Evolutionary conservation across 2,329 filamentous ascomycete species (phyloP), one percentile per base, ranked within the genome.

Genomic region (Paramyrothecium sp.): DNA sequence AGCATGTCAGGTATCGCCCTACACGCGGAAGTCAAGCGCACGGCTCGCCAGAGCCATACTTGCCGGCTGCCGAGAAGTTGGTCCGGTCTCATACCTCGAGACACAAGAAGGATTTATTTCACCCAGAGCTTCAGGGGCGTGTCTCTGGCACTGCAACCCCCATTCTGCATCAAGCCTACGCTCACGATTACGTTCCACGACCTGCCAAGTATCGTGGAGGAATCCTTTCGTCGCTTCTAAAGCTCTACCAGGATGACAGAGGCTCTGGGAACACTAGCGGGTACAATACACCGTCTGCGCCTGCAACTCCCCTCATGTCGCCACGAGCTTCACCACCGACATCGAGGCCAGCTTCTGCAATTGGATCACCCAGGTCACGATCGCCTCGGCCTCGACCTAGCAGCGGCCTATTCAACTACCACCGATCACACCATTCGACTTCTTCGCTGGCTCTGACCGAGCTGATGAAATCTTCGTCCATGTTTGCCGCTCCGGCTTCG

Each of bases 131-230:
- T 19, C 58, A 59, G 8, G 67, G 64, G 16, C 56, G 54, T 11
- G 61, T 65, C 17, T 77, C 75, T 38, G 73, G 75, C 48, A 73
- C 71, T 10, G 68, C 67, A 5, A 77, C 75, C 2, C 75, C 75
- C 1, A 62, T 72, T 11, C 61, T 68, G 19, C 78, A 84, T 48
- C 78, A 82, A 21, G 81, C 84, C 48, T 81, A 84, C 56, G 67
- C 66, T 16, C 70, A 75, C 50, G 75, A 77, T 56, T 91, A 90
- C 66, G 83, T 90, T 19, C 85, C 88, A 49, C 79, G 81, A 47
- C 90, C 90, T 4, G 74, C 79, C 21, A 83, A 88, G 60, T 93
- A 91, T 69, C 85, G 87, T 53, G 88, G 87, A 30, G 90, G 91
- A 30, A 84, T 94, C 51, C 76, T 96, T 1, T 87, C 88, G 2